A percentile compares a stretch with the other conserved stretches of the same genome.
These are phyloP conservation scores for Aureoboletus auriporus DNA, from an alignment of 768 basidiomycete genomes.

Conservation along the genomic window DNA sequence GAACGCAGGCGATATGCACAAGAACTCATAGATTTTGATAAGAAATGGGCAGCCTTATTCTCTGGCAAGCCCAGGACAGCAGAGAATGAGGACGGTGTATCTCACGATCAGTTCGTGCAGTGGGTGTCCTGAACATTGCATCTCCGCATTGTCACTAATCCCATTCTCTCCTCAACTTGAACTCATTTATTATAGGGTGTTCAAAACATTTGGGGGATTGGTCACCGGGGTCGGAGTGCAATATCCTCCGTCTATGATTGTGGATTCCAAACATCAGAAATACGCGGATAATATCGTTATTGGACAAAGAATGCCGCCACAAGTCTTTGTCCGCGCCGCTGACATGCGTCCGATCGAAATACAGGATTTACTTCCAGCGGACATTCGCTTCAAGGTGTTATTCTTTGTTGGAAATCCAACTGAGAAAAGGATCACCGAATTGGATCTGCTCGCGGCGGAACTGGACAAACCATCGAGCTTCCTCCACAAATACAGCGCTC, in stretches of 20 bases:
- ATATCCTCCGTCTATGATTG: conserved; percentile 36
- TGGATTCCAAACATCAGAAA: conserved; percentile 27
- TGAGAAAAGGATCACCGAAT: conserved; percentile 14
- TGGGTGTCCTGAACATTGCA: conserved; percentile 6
- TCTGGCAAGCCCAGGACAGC: conserved; percentile 60
- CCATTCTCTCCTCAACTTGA: neutral
- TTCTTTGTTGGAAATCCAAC: conserved; percentile 31
- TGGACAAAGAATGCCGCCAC: conserved; percentile 38
- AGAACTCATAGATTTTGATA: conserved; percentile 71
- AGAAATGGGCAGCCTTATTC: conserved; percentile 59
- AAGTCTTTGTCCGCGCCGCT: conserved; percentile 33
- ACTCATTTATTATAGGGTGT: conserved; percentile 24
- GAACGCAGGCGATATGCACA: conserved; percentile 68
- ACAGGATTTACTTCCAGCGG: conserved; percentile 38
- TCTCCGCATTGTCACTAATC: neutral
- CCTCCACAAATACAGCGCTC: conserved; percentile 25
- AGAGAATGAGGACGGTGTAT: conserved; percentile 31
- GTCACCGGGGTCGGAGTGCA: conserved; percentile 38
- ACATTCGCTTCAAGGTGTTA: conserved; percentile 37
- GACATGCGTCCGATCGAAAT: conserved; percentile 36
- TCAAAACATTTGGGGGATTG: conserved; percentile 36
- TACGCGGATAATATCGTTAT: conserved; percentile 31
- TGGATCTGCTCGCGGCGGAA: conserved; percentile 26
- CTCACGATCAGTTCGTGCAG: conserved; percentile 35
- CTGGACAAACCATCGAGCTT: conserved; percentile 23